phyloP scores from a whole-genome alignment of 306 rosid species.

The Astragalus membranaceus region DNA sequence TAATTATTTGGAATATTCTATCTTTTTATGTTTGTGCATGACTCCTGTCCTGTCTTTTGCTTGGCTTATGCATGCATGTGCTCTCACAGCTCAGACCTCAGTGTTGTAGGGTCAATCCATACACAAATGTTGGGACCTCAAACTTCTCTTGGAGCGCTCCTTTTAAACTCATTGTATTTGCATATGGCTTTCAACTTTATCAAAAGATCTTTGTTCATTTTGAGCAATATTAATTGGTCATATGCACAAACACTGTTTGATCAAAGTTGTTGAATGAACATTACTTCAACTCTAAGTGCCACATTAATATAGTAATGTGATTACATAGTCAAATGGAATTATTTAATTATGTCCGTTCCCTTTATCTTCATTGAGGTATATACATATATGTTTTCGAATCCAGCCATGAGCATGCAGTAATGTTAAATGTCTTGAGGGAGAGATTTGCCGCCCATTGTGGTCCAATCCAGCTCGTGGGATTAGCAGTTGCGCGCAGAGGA shows the following conservation, averaged over 20 bases:
- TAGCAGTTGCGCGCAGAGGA: no score
- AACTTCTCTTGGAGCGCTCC: background rate
- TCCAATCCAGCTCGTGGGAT: no score
- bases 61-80: constrained; percentile 34
- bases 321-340: background rate
- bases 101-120: constrained; percentile 33
- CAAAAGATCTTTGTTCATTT: constrained; percentile 3
- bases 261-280: background rate
- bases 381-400: no score
- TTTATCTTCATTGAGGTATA: no score
- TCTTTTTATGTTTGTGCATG: background rate
- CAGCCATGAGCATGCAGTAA: no score
- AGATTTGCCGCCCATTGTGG: no score
- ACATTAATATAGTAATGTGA: background rate
- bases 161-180: background rate
- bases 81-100: constrained; percentile 33
- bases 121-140: constrained; percentile 23
- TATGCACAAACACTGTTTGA: background rate
- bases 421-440: no score
- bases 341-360: no score
- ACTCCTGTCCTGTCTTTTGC: background rate
- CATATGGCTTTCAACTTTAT: background rate
- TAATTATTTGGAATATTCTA: constrained; percentile 26
- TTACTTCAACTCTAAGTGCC: background rate
- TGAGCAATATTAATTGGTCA: constrained; percentile 1